Evolutionary conservation across 768 basidiomycete species (phyloP), one percentile per base, ranked within the genome.

Genomic region (Filobasidium floriforme): DNA sequence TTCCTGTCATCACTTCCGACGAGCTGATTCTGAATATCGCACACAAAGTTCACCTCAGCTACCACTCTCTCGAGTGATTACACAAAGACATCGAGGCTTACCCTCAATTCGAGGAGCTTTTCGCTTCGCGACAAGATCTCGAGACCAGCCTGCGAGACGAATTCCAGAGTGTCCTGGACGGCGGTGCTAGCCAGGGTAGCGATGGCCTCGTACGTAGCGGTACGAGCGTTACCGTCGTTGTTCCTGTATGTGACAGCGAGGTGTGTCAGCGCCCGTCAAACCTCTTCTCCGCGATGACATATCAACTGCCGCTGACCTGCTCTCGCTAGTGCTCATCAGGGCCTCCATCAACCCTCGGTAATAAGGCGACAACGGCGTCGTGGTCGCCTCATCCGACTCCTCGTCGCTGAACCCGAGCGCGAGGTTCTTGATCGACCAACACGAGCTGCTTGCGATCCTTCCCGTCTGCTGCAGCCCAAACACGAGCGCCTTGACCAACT

Each of bases 341-440:
- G 90, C 89, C 65, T 85, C 83, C 15, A 96, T 83, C 68, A 98
- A 84, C 43, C 88, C 89, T 60, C 93, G 88, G 75, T 89, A 94
- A 79, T 90, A 98, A 7, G 88, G 87, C 7, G 89, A 88, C 67
- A 99, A 79, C n/a, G 86, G 84, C 22, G 87, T 86, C 18, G 81
- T 84, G 43, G 82, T 73, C n/a, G 81, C 81, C 24, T 86, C 85
- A 1, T 83, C 82, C 5, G 87, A 84, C 22, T 86, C 84, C 67
- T 89, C 88, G 54, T 84, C 82, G 67, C 85, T 86, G 5, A 80
- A 67, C 4, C 87, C 88, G 18, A 96, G 83, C 11, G 90, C 89
- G 40, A 99, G 82, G 79, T 94, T 97, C 89, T 90, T 94, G 72
- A 99, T 79, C 11, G 89, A 89, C 89, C 94, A 96, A 74, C 92